Base-by-base conservation (phyloP, 2,329 filamentous ascomycete genomes). In the Elsinoe batatas region DNA sequence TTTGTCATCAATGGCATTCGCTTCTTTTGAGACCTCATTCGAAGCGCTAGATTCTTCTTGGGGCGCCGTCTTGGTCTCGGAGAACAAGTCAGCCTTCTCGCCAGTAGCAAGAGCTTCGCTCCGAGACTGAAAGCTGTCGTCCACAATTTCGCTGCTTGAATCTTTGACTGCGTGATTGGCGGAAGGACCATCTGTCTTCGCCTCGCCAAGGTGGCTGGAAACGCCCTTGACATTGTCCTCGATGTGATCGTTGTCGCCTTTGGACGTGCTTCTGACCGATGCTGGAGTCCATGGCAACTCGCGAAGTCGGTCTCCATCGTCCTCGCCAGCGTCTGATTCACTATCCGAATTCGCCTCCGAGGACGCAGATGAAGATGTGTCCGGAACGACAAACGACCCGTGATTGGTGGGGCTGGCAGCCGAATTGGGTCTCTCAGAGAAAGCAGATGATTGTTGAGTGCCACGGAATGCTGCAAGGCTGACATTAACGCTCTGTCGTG, bases 151-250 rank as follows among this genome's bases (percentile, higher is more conserved):
- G 8, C 26, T 30, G 26, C 8, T 30, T 30, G 26, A 30, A 2
- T 7, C 26, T 3, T 8, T 30, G 26, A 30, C 26, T 7, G 26
- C 8, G 26, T 30, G 26, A 30, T 30, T 30, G 5, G 7, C 26
- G 7, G 60, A 68, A 58, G 56, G 71, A 56, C 0, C 57, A 58
- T 17, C 33, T 33, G 5, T n/a, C 26, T 22, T 42, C 7, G 42
- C 22, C 15, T 54, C 33, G 15, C 7, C 37, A 15, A 10, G 13
- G 10, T 30, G 12, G 10, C 46, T 22, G 17, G 2, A 18, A 6
- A 51, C 50, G 33, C 49, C 44, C 3, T 32, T 17, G 12, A 51
- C 40, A 5, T 53, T 32, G 5, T 42, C 46, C 17, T 57, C n/a
- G 15, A 18, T 18, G 20, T 15, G 46, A 36, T 22, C 35, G 10